These are phyloP conservation scores for Thermothelomyces thermophilus DNA, from an alignment of 2,329 filamentous ascomycete species.

Conservation along the genomic window DNA sequence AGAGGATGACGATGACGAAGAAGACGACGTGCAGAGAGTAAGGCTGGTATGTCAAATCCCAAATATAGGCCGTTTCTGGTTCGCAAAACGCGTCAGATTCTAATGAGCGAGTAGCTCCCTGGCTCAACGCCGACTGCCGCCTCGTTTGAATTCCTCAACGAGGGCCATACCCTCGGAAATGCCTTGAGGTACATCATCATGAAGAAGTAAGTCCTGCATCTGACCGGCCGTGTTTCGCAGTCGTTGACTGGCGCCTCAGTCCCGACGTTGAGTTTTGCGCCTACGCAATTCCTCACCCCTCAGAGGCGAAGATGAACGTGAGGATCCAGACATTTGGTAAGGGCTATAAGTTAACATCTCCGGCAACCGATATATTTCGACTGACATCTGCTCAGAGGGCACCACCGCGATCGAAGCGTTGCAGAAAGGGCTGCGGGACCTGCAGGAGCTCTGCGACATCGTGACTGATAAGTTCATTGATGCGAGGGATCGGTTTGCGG, in stretches of 20 bases:
- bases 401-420: conserved; percentile 78
- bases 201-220: conserved; percentile 72
- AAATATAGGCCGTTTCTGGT: neutral
- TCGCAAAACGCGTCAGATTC: conserved; percentile 6
- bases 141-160: conserved; percentile 88
- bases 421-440: conserved; percentile 80
- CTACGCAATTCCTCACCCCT: conserved; percentile 95
- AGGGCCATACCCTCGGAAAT: conserved; percentile 94
- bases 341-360: conserved; percentile 26
- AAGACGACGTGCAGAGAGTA: conserved; percentile 51
- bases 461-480: conserved; percentile 82
- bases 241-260: conserved; percentile 41
- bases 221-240: neutral
- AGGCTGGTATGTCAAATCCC: conserved; percentile 44
- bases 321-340: conserved; percentile 94
- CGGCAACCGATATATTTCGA: conserved; percentile 8
- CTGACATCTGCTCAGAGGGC: conserved; percentile 48
- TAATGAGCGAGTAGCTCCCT: conserved; percentile 54
- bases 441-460: conserved; percentile 88
- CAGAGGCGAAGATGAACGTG: conserved; percentile 93
- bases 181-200: conserved; percentile 92
- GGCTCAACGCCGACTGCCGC: conserved; percentile 82
- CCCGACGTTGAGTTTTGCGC: conserved; percentile 97
- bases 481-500: conserved; percentile 55
- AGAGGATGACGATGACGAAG: conserved; percentile 39